A percentile compares a stretch with the other conserved stretches of the same genome.
phyloP scores from a whole-genome alignment of 2,329 filamentous ascomycete genomes.

The Phialophora macrospora region DNA sequence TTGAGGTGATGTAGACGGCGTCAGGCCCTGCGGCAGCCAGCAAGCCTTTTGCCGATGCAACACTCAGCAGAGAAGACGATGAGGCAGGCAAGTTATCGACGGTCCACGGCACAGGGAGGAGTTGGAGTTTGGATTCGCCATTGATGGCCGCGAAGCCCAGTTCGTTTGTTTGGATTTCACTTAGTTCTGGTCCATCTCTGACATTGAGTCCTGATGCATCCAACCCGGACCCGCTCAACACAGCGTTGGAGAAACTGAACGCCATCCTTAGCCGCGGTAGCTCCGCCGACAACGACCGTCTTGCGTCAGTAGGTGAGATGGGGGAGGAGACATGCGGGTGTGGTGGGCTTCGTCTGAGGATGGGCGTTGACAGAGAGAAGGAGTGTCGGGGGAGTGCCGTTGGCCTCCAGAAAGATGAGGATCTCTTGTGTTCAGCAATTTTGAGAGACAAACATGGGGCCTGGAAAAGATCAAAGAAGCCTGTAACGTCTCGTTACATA shows the following conservation, averaged over 20 bases:
- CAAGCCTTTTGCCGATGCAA: conserved; percentile 79
- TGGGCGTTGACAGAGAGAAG: conserved; percentile 46
- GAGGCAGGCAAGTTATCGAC: conserved; percentile 69
- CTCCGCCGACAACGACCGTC: conserved; percentile 48
- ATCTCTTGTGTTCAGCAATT: conserved; percentile 53
- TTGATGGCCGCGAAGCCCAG: conserved; percentile 81
- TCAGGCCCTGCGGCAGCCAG: conserved; percentile 87
- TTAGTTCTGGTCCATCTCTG: conserved; percentile 66
- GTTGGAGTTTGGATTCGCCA: conserved; percentile 70
- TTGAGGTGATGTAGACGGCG: conserved; percentile 74
- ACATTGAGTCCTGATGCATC: conserved; percentile 48
- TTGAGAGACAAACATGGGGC: conserved; percentile 39
- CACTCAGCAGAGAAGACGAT: conserved; percentile 79
- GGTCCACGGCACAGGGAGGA: conserved; percentile 79
- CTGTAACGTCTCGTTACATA: neutral
- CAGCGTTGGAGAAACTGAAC: conserved; percentile 64
- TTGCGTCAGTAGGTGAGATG: conserved; percentile 39
- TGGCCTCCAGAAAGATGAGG: conserved; percentile 51
- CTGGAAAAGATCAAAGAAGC: neutral
- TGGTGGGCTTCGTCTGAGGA: conserved; percentile 44
- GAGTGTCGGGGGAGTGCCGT: conserved; percentile 51
- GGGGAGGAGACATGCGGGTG: conserved; percentile 44
- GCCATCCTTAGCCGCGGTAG: conserved; percentile 59
- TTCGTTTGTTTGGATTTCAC: conserved; percentile 81
- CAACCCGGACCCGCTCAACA: conserved; percentile 49